These are phyloP conservation scores for Penstemon barbatus DNA, from an alignment of 257 asterid genomes.

Conservation along the genomic window DNA sequence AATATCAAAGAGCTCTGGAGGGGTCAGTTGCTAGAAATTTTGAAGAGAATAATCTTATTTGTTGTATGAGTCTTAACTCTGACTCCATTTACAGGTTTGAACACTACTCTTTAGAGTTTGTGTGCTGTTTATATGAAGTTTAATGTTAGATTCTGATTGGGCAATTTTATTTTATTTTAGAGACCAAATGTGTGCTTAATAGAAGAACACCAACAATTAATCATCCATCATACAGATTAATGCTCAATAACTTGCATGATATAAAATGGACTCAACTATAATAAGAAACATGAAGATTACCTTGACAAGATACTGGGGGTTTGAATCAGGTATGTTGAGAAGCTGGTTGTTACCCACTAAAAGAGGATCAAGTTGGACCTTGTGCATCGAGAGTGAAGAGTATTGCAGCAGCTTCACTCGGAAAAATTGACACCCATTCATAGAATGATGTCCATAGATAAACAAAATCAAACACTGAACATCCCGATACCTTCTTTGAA, in stretches of 20 bases:
- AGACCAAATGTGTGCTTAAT: background rate
- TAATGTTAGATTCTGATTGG: constrained; percentile 10
- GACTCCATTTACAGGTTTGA: constrained; percentile 43
- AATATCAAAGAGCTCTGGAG: constrained; percentile 36
- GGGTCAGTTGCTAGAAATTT: constrained; percentile 38
- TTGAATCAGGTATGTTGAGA: constrained; percentile 77
- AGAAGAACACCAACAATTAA: background rate
- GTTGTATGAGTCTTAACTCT: constrained; percentile 37
- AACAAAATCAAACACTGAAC: too few species aligned
- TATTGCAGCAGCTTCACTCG: constrained; percentile 62
- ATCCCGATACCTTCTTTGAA: too few species aligned
- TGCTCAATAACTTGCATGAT: constrained; percentile 9
- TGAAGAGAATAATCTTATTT: constrained; percentile 38
- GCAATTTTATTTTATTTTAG: background rate
- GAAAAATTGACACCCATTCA: constrained; percentile 65
- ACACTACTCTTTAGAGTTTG: background rate
- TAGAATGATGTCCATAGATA: constrained; percentile 79
- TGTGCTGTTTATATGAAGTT: background rate
- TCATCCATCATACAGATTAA: background rate
- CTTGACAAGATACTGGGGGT: constrained; percentile 64
- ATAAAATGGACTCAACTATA: constrained; percentile 4
- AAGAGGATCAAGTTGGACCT: constrained; percentile 66
- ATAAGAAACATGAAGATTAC: constrained; percentile 42
- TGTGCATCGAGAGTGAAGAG: constrained; percentile 61
- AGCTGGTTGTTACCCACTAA: constrained; percentile 79